Conservation (phyloP, 2,329 filamentous ascomycete species). For the Escovopsis weberi region DNA sequence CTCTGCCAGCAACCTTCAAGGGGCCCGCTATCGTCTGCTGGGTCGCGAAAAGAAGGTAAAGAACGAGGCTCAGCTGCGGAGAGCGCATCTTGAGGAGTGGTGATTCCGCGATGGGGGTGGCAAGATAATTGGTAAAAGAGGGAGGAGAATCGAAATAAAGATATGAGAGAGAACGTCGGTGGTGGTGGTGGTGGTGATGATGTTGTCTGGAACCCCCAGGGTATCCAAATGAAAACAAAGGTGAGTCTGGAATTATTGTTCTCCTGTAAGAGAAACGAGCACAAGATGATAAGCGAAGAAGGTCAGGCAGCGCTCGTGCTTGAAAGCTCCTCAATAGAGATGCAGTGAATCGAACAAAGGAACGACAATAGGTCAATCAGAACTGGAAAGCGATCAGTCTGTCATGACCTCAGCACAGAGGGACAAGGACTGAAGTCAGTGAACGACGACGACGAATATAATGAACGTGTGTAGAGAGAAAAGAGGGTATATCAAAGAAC, state of each 20-base stretch:
- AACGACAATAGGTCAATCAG: no score
- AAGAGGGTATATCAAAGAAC: no score
- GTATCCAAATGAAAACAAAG: background rate
- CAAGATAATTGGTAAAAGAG: background rate
- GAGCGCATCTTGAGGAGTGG: conserved; percentile 11
- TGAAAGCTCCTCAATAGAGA: no score
- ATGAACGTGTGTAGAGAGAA: no score
- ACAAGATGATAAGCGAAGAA: no score
- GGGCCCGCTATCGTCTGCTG: conserved; percentile 21
- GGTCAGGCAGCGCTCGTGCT: no score
- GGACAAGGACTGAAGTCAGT: no score
- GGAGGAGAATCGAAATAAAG: background rate
- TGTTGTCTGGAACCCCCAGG: background rate
- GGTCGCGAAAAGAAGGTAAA: conserved; percentile 15
- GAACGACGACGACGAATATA: no score
- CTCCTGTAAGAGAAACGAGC: no score
- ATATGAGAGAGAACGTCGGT: background rate
- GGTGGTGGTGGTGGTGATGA: conserved; percentile 1
- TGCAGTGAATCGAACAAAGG: no score
- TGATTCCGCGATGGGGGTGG: background rate
- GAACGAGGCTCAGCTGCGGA: conserved; percentile 9
- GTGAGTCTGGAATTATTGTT: background rate
- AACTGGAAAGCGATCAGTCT: no score
- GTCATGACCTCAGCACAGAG: no score
- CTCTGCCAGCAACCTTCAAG: conserved; percentile 17